A percentile compares a stretch with the other conserved stretches of the same genome.
phyloP scores from a whole-genome alignment of 148 eudicot genomes.

The Suaeda aralocaspica region DNA sequence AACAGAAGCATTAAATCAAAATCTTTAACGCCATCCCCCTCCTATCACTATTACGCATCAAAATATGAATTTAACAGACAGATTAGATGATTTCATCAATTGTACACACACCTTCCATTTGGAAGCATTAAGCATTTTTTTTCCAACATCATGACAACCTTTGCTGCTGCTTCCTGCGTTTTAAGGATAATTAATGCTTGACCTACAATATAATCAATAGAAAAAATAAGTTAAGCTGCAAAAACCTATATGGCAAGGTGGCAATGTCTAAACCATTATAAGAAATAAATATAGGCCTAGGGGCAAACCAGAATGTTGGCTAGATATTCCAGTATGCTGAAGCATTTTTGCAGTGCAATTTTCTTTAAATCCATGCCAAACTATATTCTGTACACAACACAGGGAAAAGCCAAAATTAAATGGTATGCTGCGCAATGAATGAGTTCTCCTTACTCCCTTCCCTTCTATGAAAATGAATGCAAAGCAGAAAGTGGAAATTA shows the following conservation, averaged over 20 bases:
- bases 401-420: constrained; percentile 8
- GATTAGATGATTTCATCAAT: not conserved
- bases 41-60: not conserved
- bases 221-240: not conserved
- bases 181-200: constrained; percentile 53
- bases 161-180: constrained; percentile 43
- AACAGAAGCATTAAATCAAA: too few species aligned
- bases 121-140: constrained; percentile 56
- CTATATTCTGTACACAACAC: constrained; percentile 50
- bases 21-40: not conserved
- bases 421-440: not conserved
- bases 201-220: constrained; percentile 29
- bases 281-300: not conserved
- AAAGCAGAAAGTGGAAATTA: not conserved
- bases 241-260: not conserved
- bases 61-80: not conserved
- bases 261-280: not conserved
- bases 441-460: not conserved
- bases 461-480: not conserved
- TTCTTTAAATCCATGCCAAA: constrained; percentile 54
- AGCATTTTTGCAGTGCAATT: constrained; percentile 55
- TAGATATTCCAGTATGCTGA: constrained; percentile 41
- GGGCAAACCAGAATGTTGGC: constrained; percentile 54
- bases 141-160: constrained; percentile 36
- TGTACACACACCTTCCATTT: constrained; percentile 43